Percentiles rank a stretch among this genome's conserved stretches.
Conservation (phyloP, 495 filamentous ascomycete genomes). For the Aspergillus bridgeri region DNA sequence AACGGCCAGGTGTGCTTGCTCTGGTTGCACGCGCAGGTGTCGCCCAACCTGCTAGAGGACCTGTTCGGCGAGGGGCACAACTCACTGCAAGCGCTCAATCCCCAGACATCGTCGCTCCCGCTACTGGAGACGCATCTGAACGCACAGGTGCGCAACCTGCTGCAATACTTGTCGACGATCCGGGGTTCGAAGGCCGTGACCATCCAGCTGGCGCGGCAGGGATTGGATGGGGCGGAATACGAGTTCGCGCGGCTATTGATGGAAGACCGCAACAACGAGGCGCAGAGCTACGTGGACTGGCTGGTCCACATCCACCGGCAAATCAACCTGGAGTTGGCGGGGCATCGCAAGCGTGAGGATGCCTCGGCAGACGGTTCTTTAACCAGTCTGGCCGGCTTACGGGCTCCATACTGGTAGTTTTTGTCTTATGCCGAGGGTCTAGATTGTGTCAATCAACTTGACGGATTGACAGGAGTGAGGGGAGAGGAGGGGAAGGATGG, state of each 20-base stretch:
- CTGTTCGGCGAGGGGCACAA: conserved; percentile 79
- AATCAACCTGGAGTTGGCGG: conserved; percentile 82
- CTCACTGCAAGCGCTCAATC: conserved; percentile 70
- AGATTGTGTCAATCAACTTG: conserved; percentile 3
- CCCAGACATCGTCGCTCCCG: conserved; percentile 65
- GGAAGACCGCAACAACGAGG: conserved; percentile 96
- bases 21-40: conserved; percentile 79
- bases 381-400: conserved; percentile 63
- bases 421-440: no score
- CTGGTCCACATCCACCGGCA: conserved; percentile 90
- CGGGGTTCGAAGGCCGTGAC: conserved; percentile 85
- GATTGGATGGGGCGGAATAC: conserved; percentile 90
- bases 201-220: conserved; percentile 88
- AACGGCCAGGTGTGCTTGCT: conserved; percentile 88
- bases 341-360: conserved; percentile 75
- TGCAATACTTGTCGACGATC: conserved; percentile 77
- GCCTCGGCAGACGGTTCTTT: conserved; percentile 48
- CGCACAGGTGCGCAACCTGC: conserved; percentile 87
- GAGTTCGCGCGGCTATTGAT: conserved; percentile 90
- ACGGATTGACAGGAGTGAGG: neutral
- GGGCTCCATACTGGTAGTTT: conserved; percentile 64
- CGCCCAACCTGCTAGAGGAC: conserved; percentile 80
- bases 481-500: neutral
- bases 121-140: conserved; percentile 91
- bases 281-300: conserved; percentile 98